Evolutionary conservation across 2,329 filamentous ascomycete genomes (phyloP).

Genomic region (Trichocomaceae sp.): DNA sequence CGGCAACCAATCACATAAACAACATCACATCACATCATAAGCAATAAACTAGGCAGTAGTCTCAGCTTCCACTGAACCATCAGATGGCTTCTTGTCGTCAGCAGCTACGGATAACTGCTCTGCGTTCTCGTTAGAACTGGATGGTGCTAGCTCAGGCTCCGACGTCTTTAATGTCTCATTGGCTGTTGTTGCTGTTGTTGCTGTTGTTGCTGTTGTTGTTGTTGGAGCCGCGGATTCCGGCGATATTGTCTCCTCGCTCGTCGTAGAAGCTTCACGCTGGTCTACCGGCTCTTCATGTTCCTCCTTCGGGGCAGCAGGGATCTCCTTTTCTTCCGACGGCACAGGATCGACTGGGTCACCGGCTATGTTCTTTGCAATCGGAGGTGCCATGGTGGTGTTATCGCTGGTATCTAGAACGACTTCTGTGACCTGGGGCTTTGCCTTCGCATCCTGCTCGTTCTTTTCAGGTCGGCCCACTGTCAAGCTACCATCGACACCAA

Average conservation of each 20-base stretch:
- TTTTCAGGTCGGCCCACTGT: slow-evolving; percentile 5
- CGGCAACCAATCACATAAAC: neutral
- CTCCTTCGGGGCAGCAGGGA: neutral
- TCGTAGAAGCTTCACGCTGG: neutral
- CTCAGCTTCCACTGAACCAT: slow-evolving; percentile 9
- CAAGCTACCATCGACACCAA: slow-evolving; percentile 29
- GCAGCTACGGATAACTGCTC: slow-evolving; percentile 4
- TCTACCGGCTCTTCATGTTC: neutral
- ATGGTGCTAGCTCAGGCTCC: neutral
- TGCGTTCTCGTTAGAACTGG: neutral
- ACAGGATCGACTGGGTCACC: slow-evolving; percentile 30
- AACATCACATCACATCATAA: neutral
- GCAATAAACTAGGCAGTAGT: neutral
- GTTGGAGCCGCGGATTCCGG: slow-evolving; percentile 11
- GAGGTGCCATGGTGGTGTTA: slow-evolving; percentile 23
- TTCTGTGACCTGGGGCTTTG: slow-evolving; percentile 12
- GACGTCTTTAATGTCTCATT: neutral
- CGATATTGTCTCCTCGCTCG: slow-evolving; percentile 11
- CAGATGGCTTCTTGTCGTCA: slow-evolving; percentile 8
- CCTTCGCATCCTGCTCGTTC: neutral
- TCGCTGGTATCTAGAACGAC: slow-evolving; percentile 1
- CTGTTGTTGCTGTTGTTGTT: neutral
- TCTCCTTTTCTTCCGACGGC: slow-evolving; percentile 9
- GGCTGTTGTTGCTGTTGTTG: neutral
- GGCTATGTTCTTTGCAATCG: slow-evolving; percentile 28